Base-by-base conservation (phyloP, 2,329 filamentous ascomycete species). In the Trichoderma endophyticum region DNA sequence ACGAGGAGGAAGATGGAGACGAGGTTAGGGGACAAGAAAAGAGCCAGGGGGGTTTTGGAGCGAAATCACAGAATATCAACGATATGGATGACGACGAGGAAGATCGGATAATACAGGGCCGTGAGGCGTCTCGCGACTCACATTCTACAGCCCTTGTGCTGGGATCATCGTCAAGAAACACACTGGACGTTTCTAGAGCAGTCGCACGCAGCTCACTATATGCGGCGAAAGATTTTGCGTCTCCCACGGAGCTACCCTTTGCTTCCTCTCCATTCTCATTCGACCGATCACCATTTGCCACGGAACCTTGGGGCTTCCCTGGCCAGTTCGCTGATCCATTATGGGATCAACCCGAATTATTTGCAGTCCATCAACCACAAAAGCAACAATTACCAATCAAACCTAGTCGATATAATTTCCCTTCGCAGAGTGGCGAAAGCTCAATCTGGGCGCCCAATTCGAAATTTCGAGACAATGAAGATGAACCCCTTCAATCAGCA, bases 371-470 rank as follows among this genome's bases (percentile, higher is more conserved):
- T 24, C 68, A 32, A 11, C 28, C 56, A n/a, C 69, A 54, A 30
- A 57, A 32, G 9, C 62, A 64, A 21, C 62, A 26, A 9, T 56
- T 59, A 14, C 61, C 56, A 1, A n/a, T 67, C 21, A 59, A 34
- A 36, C 62, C 60, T 6, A 76, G 81, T 74, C 76, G 80, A 76
- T 79, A 81, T 73, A 71, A 80, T n/a, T 77, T 79, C 73, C 77
- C 81, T 26, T 74, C 76, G 24, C 74, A 81, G 73, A 76, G 75
- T 32, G 76, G 77, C 1, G 51, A 77, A 30, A 77, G 69, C n/a
- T 82, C 81, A 3, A 81, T 82, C 39, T 82, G 81, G 80, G 78
- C 79, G 14, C 75, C 77, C 1, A 73, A 73, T 2, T 77, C 75
- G 26, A 73, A 60, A 26, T 75, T 77, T 34, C 66, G 75, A 21